A percentile compares a stretch with the other conserved stretches of the same genome.
Conservation (phyloP, 1,284 basidiomycete species). For the Volvariella surrecta region DNA sequence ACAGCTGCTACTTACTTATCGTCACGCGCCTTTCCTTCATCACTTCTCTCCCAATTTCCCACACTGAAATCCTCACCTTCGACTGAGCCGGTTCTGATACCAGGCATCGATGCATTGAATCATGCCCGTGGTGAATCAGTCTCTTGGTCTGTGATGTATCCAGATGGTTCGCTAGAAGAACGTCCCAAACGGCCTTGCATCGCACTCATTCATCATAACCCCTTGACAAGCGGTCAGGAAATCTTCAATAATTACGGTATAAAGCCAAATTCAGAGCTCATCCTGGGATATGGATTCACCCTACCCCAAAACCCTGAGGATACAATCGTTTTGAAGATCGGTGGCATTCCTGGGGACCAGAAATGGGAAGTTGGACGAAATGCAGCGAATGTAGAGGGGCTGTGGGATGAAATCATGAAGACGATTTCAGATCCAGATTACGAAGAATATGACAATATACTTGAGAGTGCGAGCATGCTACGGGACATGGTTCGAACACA, state of each 20-base stretch:
- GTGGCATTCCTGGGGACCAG: slow-evolving; percentile 30
- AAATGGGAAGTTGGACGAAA: slow-evolving; percentile 58
- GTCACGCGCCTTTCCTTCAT: slow-evolving; percentile 84
- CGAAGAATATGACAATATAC: slow-evolving; percentile 44
- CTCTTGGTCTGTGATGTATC: slow-evolving; percentile 62
- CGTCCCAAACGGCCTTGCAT: slow-evolving; percentile 16
- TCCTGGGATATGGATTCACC: slow-evolving; percentile 85
- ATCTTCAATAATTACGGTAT: slow-evolving; percentile 87
- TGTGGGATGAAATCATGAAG: slow-evolving; percentile 51
- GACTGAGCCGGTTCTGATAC: slow-evolving; percentile 74
- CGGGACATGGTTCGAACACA: slow-evolving; percentile 55
- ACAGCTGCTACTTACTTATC: slow-evolving; percentile 70
- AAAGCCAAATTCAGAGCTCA: slow-evolving; percentile 81
- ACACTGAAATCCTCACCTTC: slow-evolving; percentile 39
- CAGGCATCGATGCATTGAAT: slow-evolving; percentile 80
- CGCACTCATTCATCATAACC: slow-evolving; percentile 40
- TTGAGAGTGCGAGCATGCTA: slow-evolving; percentile 59
- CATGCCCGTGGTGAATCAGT: slow-evolving; percentile 68
- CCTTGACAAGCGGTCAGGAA: slow-evolving; percentile 39
- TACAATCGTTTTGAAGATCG: slow-evolving; percentile 72
- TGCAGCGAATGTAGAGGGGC: slow-evolving; percentile 42
- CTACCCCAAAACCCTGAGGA: slow-evolving; percentile 74
- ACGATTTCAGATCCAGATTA: slow-evolving; percentile 25
- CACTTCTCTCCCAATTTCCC: slow-evolving; percentile 53
- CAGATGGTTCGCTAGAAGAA: slow-evolving; percentile 10